These are phyloP conservation scores for Boeremia exigua DNA, from an alignment of 2,329 filamentous ascomycete genomes.

Conservation along the genomic window DNA sequence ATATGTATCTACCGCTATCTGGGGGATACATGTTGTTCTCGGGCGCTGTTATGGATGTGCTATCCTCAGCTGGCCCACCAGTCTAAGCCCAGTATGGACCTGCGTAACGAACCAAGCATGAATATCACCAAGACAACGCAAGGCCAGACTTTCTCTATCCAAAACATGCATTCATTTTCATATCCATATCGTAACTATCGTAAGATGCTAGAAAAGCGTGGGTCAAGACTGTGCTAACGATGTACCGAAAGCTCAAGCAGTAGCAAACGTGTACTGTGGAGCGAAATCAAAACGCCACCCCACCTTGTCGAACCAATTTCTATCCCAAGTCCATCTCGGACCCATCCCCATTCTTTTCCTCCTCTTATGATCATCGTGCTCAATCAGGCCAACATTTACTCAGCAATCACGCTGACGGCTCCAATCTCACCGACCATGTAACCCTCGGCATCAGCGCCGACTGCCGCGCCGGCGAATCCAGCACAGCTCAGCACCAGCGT, in stretches of 20 bases:
- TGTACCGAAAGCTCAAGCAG: conserved; percentile 7
- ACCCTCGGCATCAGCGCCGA: conserved; percentile 23
- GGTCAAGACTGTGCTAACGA: conserved; percentile 14
- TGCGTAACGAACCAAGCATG: background rate
- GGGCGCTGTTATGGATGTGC: no score
- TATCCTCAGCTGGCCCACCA: no score
- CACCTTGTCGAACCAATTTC: conserved; percentile 7
- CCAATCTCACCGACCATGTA: conserved; percentile 23
- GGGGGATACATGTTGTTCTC: no score
- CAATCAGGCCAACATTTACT: background rate
- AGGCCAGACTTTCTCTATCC: background rate
- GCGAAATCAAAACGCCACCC: conserved; percentile 9
- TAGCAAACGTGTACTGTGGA: background rate
- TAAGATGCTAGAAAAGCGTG: conserved; percentile 12
- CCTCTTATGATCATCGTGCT: background rate
- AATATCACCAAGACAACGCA: background rate
- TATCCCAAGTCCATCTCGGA: background rate
- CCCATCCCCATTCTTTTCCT: conserved; percentile 1
- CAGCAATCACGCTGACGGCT: conserved; percentile 2
- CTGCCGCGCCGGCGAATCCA: conserved; percentile 23
- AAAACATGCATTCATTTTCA: conserved; percentile 17
- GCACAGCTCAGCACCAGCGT: conserved; percentile 28
- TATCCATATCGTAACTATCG: conserved; percentile 17
- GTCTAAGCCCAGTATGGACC: no score
- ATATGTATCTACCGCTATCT: no score